Conservation (phyloP, 208 protist species). For the Angomonas ambiguus region DNA sequence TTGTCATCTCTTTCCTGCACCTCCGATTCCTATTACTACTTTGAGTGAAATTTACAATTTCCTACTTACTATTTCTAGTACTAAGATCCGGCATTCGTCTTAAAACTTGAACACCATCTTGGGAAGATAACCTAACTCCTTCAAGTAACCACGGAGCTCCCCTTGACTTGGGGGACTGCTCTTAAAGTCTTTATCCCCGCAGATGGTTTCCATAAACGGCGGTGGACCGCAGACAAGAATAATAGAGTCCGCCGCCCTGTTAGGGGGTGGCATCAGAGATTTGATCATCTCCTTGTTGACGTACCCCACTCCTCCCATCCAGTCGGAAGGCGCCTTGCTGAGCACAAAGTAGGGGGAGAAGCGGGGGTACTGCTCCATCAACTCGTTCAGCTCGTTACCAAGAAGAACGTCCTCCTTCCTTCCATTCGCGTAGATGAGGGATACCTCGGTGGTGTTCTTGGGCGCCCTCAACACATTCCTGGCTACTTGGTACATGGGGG, state of each 20-base stretch:
- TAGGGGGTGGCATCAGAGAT: conserved; percentile 80
- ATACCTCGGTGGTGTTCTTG: conserved; percentile 85
- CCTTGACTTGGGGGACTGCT: conserved; percentile 72
- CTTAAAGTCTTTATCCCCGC: conserved; percentile 86
- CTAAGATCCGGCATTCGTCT: not conserved
- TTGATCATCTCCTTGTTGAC: conserved; percentile 90
- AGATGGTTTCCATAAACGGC: conserved; percentile 84
- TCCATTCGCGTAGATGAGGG: conserved; percentile 87
- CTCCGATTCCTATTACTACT: not conserved
- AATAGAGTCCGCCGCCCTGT: conserved; percentile 69
- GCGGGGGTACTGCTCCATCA: conserved; percentile 81
- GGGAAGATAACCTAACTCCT: conserved; percentile 82
- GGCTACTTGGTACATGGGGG: conserved; percentile 92
- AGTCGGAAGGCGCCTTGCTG: conserved; percentile 78
- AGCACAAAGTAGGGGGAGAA: conserved; percentile 93
- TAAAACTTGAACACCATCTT: conserved; percentile 92
- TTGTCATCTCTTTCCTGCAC: not conserved
- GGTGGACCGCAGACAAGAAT: conserved; percentile 87
- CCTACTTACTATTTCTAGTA: not conserved
- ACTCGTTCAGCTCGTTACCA: conserved; percentile 87
- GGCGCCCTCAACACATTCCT: conserved; percentile 64
- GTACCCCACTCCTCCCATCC: conserved; percentile 88
- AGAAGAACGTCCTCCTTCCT: conserved; percentile 93
- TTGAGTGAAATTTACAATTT: not conserved
- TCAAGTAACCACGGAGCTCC: conserved; percentile 77